Conservation (phyloP, 1,284 basidiomycete genomes). For the Puccinia polysora region DNA sequence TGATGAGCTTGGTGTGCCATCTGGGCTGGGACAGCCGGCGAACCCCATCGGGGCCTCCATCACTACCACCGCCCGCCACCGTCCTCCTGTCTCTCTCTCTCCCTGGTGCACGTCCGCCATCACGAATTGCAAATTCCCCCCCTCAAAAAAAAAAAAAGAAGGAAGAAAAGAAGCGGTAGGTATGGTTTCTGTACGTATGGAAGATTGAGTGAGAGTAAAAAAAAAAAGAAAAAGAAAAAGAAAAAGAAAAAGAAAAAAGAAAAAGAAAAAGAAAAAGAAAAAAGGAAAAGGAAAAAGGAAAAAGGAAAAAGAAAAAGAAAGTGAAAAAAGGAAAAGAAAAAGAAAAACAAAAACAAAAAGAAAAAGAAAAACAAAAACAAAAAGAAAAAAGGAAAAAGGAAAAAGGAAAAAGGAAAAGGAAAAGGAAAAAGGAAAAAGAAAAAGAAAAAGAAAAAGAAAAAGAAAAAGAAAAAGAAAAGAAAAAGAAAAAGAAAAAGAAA, state of each 20-base stretch:
- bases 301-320: neutral
- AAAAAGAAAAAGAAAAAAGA: neutral
- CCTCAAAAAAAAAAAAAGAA: too few relatives aligned
- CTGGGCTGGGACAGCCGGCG: too few relatives aligned
- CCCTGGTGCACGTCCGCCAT: too few relatives aligned
- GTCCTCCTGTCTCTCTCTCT: too few relatives aligned
- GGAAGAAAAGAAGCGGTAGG: too few relatives aligned
- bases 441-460: neutral
- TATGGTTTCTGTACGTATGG: neutral
- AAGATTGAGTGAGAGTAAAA: neutral
- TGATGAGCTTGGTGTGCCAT: too few relatives aligned
- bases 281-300: neutral
- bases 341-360: neutral
- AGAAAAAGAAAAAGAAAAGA: neutral
- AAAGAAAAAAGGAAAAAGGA: neutral
- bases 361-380: constrained; percentile 2
- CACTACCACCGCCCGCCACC: too few relatives aligned
- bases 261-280: neutral
- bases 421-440: neutral
- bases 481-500: constrained; percentile 1
- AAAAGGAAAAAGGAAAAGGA: constrained; percentile 3
- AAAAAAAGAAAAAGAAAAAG: constrained; percentile 1
- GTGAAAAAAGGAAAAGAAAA: neutral
- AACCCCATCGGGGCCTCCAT: too few relatives aligned
- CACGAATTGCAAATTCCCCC: too few relatives aligned